Base-by-base conservation (phyloP, 495 filamentous ascomycete species). In the Neurospora sublineolata region DNA sequence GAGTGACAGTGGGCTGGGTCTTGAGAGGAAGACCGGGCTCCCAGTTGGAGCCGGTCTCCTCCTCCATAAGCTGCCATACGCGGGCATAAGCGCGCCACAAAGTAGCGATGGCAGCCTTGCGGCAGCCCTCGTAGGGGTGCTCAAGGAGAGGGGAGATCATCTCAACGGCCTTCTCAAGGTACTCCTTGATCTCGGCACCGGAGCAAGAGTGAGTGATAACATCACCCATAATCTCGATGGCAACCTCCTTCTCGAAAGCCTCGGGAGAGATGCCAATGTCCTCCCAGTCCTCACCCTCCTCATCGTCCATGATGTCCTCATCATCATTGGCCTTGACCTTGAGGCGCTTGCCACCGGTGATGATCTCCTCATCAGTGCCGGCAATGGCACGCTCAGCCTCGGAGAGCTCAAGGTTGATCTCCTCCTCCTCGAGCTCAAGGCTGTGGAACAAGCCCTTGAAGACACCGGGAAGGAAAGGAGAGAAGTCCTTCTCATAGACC, bases 231-330 rank as follows among this genome's bases (percentile, higher is more conserved):
- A 97, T 93, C 82, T 99, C 95, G 52, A 96, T 87, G 58, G 96
- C 95, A 72, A 98, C 97, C 82, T 99, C 95, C 81, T 99, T 97
- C 84, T 99, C 95, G 72, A 97, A 85, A 30, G 94, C 93, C 68
- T 97, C 87, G 46, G 92, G 92, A 36, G 92, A 94, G 39, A 95
- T 90, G 72, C 90, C 83, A 41, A 87, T 85, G 72, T 96, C 93
- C 79, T 94, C 92, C 90, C 91, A 94, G 52, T 90, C 92, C 68
- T 93, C 92, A 30, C 94, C 92, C 72, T 85, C 85, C 77, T 82
- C 84, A 10, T 81, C 81, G 39, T 84, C 83, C 64, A 92, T 89
- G 58, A 91, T 88, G 41, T 87, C 87, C 16, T 85, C 82, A 8
- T 87, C 86, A 39, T 80, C 79, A 30, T 80, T 72, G 42, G 81